Evolutionary conservation across 257 asterid genomes (phyloP), one percentile per base, ranked within the genome.

Genomic region (Lantana camara): DNA sequence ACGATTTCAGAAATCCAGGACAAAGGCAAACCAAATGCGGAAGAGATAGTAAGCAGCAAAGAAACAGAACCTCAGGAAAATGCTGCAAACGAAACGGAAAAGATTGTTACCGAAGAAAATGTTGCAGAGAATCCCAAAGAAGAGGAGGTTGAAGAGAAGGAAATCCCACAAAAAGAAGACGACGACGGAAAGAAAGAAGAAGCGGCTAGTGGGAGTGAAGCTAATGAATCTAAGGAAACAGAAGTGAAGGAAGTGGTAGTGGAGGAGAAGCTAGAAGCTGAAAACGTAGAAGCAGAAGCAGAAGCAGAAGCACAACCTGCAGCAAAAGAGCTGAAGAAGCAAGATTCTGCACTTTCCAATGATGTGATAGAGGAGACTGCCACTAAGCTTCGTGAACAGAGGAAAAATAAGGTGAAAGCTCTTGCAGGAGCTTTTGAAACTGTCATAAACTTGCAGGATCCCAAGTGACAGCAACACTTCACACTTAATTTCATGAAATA

Each of bases 391-490:
- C 77, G 75, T 3, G 87, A 86, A 54, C 91, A 89, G 71, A 81
- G 89, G 84, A 73, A 66, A 23, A 86, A 82, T 73, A 89, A 69
- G 78, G 97, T 89, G 64, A 81, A 41, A 71, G 97, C 95, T 5
- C 83, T 89, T 34, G 95, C 95, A 6, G 97, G 95, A 47, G 97
- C 97, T 1, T 89, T 89, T 40, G 95, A 89, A 41, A 69, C 86
- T 3, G 97, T 86, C 69, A 89, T 86, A 17, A 81, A 89, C 30
- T 53, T 66, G 68, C 94, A 81, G 75, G 89, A 84, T 3, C 57
- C 60, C 50, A 81, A 83, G 78, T 79, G 77, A 70, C 9, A 32
- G 24, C 51, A 50, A 14, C 7, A 2, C 40, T 3, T 38, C 35
- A 23, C 16, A 27, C 13, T 54, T 41, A 0, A 7, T 59, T 21